phyloP scores from a whole-genome alignment of 164 flowering plant genomes.

The Vitis labrusca region DNA sequence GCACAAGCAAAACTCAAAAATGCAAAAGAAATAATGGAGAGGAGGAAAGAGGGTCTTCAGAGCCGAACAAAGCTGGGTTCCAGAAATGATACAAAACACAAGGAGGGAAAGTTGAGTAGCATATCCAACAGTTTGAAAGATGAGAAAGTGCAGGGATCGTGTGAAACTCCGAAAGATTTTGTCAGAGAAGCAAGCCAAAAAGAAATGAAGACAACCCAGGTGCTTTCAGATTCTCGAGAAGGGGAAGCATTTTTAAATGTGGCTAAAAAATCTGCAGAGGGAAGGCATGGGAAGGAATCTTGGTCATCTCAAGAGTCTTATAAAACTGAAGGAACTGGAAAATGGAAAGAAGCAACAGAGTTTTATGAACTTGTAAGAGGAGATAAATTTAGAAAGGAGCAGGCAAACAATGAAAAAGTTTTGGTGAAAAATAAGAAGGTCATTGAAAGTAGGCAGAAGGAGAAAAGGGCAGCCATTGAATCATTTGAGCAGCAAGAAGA shows the following conservation, averaged over 20 bases:
- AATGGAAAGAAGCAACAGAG: conserved; percentile 65
- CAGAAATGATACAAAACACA: conserved; percentile 24
- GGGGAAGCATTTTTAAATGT: conserved; percentile 16
- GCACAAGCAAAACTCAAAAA: conserved; percentile 60
- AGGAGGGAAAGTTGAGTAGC: conserved; percentile 24
- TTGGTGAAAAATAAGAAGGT: conserved; percentile 9
- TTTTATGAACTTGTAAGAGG: conserved; percentile 55
- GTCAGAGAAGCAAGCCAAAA: conserved; percentile 27
- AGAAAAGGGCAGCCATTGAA: conserved; percentile 4
- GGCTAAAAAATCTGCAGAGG: conserved; percentile 17
- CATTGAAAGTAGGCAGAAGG: conserved; percentile 11
- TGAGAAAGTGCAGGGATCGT: conserved; percentile 20
- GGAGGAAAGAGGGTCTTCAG: conserved; percentile 43
- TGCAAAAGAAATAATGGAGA: conserved; percentile 57
- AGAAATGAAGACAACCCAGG: conserved; percentile 9
- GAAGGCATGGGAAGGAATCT: conserved; percentile 24
- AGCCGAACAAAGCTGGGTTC: conserved; percentile 25
- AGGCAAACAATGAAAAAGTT: conserved; percentile 16
- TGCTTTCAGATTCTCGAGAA: conserved; percentile 23
- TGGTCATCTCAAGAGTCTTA: conserved; percentile 24
- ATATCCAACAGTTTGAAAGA: conserved; percentile 15
- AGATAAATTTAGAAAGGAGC: conserved; percentile 23
- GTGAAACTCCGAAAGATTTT: conserved; percentile 20
- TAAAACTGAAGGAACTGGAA: conserved; percentile 36
- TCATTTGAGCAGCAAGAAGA: conserved; percentile 17